Evolutionary conservation across 2,329 filamentous ascomycete species (phyloP).

Genomic region (Phialophora tarda): DNA sequence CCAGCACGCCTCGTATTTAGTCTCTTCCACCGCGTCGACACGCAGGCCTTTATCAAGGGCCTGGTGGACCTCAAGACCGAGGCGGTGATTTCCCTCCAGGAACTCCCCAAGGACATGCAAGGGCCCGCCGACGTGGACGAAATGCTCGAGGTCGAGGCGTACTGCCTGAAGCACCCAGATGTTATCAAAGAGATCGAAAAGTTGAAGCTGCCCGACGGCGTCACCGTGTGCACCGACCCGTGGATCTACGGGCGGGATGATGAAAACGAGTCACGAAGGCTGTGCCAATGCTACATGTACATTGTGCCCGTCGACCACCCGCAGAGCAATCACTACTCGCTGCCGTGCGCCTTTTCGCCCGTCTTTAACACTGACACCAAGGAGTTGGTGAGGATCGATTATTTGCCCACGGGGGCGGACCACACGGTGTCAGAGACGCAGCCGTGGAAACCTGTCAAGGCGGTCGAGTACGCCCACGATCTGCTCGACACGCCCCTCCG

Average conservation of each 20-base stretch:
- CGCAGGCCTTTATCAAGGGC: conserved; percentile 1
- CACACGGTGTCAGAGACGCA: background rate
- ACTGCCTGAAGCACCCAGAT: background rate
- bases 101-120: background rate
- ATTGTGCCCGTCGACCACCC: background rate
- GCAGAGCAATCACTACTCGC: conserved; percentile 6
- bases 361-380: conserved; percentile 6
- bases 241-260: conserved; percentile 8
- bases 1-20: background rate
- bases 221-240: conserved; percentile 1
- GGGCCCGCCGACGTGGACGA: conserved; percentile 4
- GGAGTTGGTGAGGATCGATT: conserved; percentile 5
- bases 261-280: background rate
- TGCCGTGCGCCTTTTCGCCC: conserved; percentile 2
- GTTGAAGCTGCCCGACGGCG: conserved; percentile 4
- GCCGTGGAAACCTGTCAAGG: background rate
- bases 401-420: background rate
- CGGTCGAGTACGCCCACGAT: background rate
- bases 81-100: background rate
- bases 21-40: conserved; percentile 7
- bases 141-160: background rate
- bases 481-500: background rate
- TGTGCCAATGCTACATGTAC: conserved; percentile 6
- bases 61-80: conserved; percentile 1
- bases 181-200: background rate